Evolutionary conservation across 163 green algal genomes (phyloP), one percentile per base, ranked within the genome.

Genomic region (Scenedesmus sp.): DNA sequence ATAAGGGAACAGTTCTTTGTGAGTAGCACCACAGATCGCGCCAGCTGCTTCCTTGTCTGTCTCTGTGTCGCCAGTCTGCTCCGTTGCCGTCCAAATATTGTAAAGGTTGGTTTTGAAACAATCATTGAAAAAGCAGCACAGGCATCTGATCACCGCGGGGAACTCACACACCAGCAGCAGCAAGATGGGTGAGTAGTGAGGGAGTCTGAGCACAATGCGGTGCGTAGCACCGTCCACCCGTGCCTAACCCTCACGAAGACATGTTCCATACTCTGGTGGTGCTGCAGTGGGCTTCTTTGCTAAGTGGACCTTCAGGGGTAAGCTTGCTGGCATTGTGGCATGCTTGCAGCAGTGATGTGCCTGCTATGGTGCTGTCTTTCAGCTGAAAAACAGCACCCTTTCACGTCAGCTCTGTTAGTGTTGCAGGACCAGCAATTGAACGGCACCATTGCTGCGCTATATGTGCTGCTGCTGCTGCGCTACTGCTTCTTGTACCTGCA

Each of bases 281-380:
- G 65, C 44, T 72, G n/a, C 43, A 86, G 65, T 76, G n/a, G 86
- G 73, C 26, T 85, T 85, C 51, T 79, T 86, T 7, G 35, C 33
- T 7, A 91, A 91, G 24, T 91, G 86, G 86, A 91, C 86, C 15
- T 91, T 86, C 46, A 85, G 86, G 33, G 65, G 65, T 76, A 53
- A 87, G 82, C 82, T 40, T n/a, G 37, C 35, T 44, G 35, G 72
- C 33, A n/a, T 40, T 43, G 30, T 49, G 72, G 72, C 37, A 35
- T 3, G 37, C 35, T 0, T 24, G 37, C 72, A 33, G 56, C 15
- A 12, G 33, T 44, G 70, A 30, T 16, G 70, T 16, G n/a, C 26
- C 30, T 42, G 33, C 70, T 30, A 16, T 40, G 18, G 22, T 72
- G 24, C 22, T 72, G 24, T 3, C 15, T 30, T 35, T 80, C 4